Evolutionary conservation across 2,329 filamentous ascomycete genomes (phyloP).

Genomic region (Apiospora phragmitis): DNA sequence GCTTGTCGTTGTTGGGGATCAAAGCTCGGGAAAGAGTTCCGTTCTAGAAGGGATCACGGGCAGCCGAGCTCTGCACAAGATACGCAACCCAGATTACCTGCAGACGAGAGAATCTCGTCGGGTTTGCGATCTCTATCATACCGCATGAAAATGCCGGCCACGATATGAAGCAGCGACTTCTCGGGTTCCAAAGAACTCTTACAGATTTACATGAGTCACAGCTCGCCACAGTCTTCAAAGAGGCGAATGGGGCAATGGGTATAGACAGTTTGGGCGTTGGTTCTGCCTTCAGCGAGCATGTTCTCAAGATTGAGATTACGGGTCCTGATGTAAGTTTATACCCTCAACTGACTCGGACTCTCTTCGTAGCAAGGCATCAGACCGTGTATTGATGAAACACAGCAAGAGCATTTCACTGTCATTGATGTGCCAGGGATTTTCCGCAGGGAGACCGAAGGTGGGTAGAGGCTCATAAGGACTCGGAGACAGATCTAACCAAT

Average conservation of each 20-base stretch:
- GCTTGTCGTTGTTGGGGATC: constrained; percentile 81
- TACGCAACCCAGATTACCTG: constrained; percentile 50
- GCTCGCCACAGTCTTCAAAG: constrained; percentile 38
- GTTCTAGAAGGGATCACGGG: constrained; percentile 67
- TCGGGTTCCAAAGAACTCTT: constrained; percentile 29
- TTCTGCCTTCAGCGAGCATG: constrained; percentile 46
- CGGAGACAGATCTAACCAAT: background rate
- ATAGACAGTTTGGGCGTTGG: constrained; percentile 13
- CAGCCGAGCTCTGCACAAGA: constrained; percentile 46
- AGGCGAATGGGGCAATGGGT: too few species aligned
- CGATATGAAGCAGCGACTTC: constrained; percentile 23
- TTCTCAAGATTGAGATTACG: constrained; percentile 44
- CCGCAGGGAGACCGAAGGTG: constrained; percentile 35
- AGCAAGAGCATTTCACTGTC: constrained; percentile 49
- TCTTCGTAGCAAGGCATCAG: background rate
- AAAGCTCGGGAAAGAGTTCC: constrained; percentile 84
- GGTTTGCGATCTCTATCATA: constrained; percentile 45
- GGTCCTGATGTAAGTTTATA: constrained; percentile 39
- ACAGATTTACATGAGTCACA: constrained; percentile 26
- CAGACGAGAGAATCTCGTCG: constrained; percentile 36
- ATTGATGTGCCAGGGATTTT: constrained; percentile 59
- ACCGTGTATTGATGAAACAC: background rate
- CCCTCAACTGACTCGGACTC: too few species aligned
- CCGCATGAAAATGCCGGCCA: constrained; percentile 26
- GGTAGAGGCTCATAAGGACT: constrained; percentile 15